Percentiles rank a stretch among this genome's conserved stretches.
phyloP scores from a whole-genome alignment of 2,329 filamentous ascomycete genomes.

The Fonsecaea pedrosoi region DNA sequence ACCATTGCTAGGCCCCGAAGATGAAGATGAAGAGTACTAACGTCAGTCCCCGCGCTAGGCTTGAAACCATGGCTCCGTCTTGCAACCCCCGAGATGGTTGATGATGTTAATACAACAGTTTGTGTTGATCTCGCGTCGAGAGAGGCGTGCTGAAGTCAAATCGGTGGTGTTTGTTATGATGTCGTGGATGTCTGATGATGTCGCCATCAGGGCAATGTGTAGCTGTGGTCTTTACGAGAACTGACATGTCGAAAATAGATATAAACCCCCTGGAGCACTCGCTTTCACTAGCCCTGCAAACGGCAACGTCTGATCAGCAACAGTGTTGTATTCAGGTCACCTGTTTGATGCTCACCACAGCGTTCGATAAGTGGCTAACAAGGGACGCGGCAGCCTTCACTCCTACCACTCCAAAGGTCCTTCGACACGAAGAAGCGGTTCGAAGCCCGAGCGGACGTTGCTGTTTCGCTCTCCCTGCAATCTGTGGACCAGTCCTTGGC shows the following conservation, averaged over 20 bases:
- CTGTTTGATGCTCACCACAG: background rate
- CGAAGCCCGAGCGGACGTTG: background rate
- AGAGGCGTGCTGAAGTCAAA: background rate
- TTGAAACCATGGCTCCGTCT: background rate
- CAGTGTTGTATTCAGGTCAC: background rate
- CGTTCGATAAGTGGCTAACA: background rate
- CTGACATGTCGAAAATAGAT: background rate
- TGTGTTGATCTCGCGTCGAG: background rate
- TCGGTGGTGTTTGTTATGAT: background rate
- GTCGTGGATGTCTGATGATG: background rate
- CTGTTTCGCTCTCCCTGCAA: background rate
- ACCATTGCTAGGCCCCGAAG: background rate
- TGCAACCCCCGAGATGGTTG: background rate
- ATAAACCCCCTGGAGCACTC: background rate
- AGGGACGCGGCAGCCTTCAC: background rate
- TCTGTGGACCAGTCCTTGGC: background rate
- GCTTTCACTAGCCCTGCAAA: background rate
- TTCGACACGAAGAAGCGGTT: background rate
- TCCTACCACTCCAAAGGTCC: background rate
- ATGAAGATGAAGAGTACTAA: constrained; percentile 8
- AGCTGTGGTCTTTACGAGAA: background rate
- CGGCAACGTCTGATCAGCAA: background rate
- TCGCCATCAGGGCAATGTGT: background rate
- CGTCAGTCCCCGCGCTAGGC: background rate
- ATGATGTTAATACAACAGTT: background rate